Evolutionary conservation across 2,329 filamentous ascomycete genomes (phyloP), one percentile per base, ranked within the genome.

Genomic region (Colletotrichum karsti): DNA sequence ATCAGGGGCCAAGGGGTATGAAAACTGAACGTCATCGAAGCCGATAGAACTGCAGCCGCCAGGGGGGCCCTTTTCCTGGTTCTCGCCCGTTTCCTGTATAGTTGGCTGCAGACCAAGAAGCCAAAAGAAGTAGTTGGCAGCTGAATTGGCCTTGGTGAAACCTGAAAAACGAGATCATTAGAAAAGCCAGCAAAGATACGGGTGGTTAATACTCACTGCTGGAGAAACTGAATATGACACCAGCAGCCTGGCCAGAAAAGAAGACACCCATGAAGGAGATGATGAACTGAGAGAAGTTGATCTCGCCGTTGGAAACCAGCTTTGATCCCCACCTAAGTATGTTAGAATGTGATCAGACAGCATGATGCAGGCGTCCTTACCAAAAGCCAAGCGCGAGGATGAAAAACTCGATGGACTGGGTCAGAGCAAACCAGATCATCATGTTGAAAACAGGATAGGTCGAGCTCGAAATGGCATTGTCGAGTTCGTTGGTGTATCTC

Each of bases 1-100:
- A 73, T 76, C 42, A 33, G 74, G 70, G 51, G 76, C 67, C 56
- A 75, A 58, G 3, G 87, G 86, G 66, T 90, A 91, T 6, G 85
- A 79, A 73, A 91, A 90, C 22, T 82, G 50, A 18, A 73, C 59
- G 22, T 73, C 53, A 7, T 41, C 26, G 13, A 74, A 64, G 7
- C 68, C 82, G 64, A 78, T 77, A 62, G 73, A 67, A n/a, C 70
- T 69, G 5, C 60, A 63, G 4, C 33, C 60, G 9, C 9, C 41
- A 3, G 28, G n/a, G 6, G 41, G 60, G 15, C 60, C 60, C n/a
- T 50, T 48, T 3, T 30, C 41, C 7, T 18, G 70, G 77, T 61
- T 79, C 75, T 18, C 58, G 61, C 48, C 63, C 12, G 75, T 61
- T 8, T 62, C 39, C 13, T 44, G 20, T 7, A 67, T 41, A 1